phyloP scores from a whole-genome alignment of 306 rosid species.

The Rosa lucieae region DNA sequence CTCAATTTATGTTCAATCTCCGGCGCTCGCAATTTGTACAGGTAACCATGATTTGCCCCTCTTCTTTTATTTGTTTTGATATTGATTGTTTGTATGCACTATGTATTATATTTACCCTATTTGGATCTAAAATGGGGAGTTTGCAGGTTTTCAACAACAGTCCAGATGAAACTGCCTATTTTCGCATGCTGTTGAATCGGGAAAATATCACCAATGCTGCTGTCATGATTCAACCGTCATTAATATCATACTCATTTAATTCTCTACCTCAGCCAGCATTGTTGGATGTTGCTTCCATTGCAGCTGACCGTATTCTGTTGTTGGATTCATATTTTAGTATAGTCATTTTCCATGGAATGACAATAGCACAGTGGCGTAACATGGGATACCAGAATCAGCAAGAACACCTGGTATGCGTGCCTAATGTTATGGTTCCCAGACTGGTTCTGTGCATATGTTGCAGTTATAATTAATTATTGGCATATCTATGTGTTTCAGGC shows the following conservation, averaged over 20 bases:
- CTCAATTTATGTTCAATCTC: slow-evolving; percentile 93
- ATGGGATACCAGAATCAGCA: slow-evolving; percentile 90
- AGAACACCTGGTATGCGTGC: slow-evolving; percentile 69
- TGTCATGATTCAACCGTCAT: slow-evolving; percentile 97
- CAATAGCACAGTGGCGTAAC: slow-evolving; percentile 99
- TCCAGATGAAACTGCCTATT: slow-evolving; percentile 99
- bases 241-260: slow-evolving; percentile 85
- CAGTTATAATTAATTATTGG: neutral
- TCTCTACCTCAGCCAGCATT: slow-evolving; percentile 86
- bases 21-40: slow-evolving; percentile 97
- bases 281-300: slow-evolving; percentile 92
- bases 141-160: slow-evolving; percentile 97
- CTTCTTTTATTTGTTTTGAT: slow-evolving; percentile 10
- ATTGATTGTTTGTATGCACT: neutral
- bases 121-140: slow-evolving; percentile 23
- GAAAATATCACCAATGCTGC: slow-evolving; percentile 92
- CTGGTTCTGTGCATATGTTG: neutral
- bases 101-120: neutral
- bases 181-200: slow-evolving; percentile 85
- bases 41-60: slow-evolving; percentile 45
- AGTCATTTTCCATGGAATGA: slow-evolving; percentile 96
- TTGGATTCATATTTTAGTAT: slow-evolving; percentile 90
- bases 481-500: slow-evolving; percentile 48
- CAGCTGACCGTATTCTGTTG: slow-evolving; percentile 84
- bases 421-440: slow-evolving; percentile 1